Conservation (phyloP, 176 grass and related monocot genomes). For the Musa beccarii region DNA sequence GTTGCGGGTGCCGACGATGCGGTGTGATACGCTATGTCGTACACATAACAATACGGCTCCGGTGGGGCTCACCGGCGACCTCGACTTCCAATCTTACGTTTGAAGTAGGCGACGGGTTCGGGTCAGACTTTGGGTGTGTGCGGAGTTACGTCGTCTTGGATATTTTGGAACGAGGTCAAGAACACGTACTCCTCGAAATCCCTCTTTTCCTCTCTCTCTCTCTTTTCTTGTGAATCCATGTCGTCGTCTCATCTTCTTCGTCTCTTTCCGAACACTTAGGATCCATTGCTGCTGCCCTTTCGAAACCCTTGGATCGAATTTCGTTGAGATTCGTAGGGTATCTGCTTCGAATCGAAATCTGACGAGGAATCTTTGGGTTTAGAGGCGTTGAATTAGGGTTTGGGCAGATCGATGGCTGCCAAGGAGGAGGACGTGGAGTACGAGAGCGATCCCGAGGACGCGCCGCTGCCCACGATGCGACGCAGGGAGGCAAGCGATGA, state of each 20-base stretch:
- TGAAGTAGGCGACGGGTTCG: background rate
- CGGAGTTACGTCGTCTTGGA: background rate
- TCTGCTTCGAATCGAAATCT: too few species aligned
- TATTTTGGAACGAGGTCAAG: background rate
- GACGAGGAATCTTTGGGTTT: too few species aligned
- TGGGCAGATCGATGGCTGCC: constrained; percentile 6
- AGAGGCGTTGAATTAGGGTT: constrained; percentile 6
- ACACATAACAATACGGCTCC: too few species aligned
- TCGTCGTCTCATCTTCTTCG: background rate
- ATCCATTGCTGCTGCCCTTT: too few species aligned
- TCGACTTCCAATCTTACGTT: too few species aligned
- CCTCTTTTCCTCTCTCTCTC: background rate
- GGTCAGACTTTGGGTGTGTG: background rate
- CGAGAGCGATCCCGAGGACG: constrained; percentile 30
- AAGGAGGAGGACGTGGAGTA: constrained; percentile 15
- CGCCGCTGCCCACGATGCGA: constrained; percentile 12
- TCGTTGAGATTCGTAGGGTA: too few species aligned
- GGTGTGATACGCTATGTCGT: too few species aligned
- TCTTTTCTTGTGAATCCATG: background rate
- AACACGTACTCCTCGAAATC: background rate
- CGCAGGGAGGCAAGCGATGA: constrained; percentile 30
- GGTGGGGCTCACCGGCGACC: too few species aligned
- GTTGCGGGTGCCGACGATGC: too few species aligned
- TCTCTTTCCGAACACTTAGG: too few species aligned
- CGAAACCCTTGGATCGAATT: too few species aligned